Percentiles rank a stretch among this genome's conserved stretches.
These are phyloP conservation scores for Phytophthora hybrid DNA, from an alignment of 352 stramenopile species.

Conservation along the genomic window DNA sequence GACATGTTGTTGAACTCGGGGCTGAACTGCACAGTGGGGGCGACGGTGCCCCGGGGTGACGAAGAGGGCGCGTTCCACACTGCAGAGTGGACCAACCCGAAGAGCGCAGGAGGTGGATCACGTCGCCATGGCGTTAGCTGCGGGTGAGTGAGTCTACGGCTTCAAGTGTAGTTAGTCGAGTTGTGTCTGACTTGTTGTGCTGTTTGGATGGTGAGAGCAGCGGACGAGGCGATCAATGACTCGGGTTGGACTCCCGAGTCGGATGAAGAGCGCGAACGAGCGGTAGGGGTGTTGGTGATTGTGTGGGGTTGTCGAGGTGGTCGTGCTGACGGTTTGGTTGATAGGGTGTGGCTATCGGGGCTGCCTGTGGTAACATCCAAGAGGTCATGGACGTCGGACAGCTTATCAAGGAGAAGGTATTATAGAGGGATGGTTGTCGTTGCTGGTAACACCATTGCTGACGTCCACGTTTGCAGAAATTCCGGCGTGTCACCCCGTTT, in stretches of 20 bases:
- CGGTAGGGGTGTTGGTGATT: conserved; percentile 34
- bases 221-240: conserved; percentile 76
- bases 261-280: conserved; percentile 64
- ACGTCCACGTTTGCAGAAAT: conserved; percentile 49
- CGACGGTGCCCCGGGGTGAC: conserved; percentile 65
- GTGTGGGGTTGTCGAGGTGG: background rate
- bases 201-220: conserved; percentile 32
- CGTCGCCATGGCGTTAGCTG: conserved; percentile 80
- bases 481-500: conserved; percentile 88
- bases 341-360: conserved; percentile 82
- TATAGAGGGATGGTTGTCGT: no score
- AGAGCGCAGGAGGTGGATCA: conserved; percentile 82
- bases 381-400: conserved; percentile 76
- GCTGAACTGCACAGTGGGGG: conserved; percentile 71
- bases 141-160: conserved; percentile 38
- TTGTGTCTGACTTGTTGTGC: conserved; percentile 1
- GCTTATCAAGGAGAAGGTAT: conserved; percentile 65
- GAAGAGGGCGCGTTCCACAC: conserved; percentile 55
- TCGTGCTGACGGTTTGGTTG: conserved; percentile 10
- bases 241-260: conserved; percentile 56
- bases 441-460: background rate
- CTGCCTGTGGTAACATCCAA: conserved; percentile 82
- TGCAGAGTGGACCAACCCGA: conserved; percentile 70
- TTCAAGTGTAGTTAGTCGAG: no score
- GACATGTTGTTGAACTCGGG: conserved; percentile 56